Evolutionary conservation across 805 yeast species (phyloP), one percentile per base, ranked within the genome.

Genomic region (Pichia nanzhaoensis): DNA sequence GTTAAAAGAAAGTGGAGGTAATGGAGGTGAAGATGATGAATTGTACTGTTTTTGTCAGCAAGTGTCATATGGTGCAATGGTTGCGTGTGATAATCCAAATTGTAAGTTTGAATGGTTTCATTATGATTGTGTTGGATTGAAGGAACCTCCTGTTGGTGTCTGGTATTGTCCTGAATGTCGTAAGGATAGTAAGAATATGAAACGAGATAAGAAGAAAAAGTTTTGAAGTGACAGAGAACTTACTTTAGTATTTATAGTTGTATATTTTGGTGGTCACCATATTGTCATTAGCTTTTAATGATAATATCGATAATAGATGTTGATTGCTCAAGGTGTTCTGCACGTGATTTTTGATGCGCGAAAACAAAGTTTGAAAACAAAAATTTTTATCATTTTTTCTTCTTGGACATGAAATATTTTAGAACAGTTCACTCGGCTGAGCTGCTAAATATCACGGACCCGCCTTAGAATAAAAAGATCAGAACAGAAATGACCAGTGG

Each of bases 91-190:
- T 52, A 77, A 77, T 49, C 78, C 77, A 31, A 75, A 73, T 55
- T 77, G 82, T 64, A 70, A 74, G 51, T 75, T 65, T 51, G 82
- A 77, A 55, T 77, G 82, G 82, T 77, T 77, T 57, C 82, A 77
- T 57, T 77, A 79, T 71, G 70, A 70, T 45, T 77, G 99, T 71
- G 98, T 93, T 36, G 96, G 96, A 1, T 73, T 93, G 51, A 86
- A 83, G 30, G 90, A 86, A 48, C 96, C 96, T 9, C 99, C 99
- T 4, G 79, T 80, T 57, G 98, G 96, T 14, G 83, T 84, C 39
- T 93, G 99, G 99, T 91, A 81, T 62, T 93, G 99, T 69, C 91
- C 97, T 0, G 91, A 85, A 50, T 90, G 98, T 70, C 64, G 67
- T 17, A 65, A 62, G 43, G 53, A 48, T 31, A 32, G 18, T 5